Conservation (phyloP, 345 rosid species). For the Lepidium didymum region DNA sequence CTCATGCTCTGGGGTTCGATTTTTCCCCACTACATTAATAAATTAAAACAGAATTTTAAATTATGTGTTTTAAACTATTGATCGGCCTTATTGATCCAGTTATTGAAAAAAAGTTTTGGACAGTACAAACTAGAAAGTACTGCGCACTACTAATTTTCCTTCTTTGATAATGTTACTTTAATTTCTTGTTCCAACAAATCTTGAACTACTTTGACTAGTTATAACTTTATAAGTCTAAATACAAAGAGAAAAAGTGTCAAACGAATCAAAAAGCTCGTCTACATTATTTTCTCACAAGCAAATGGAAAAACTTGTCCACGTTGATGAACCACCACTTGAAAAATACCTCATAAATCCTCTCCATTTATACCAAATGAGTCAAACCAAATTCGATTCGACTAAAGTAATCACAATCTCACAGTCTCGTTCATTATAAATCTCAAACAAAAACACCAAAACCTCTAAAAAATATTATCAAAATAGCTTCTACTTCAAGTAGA, state of each 20-base stretch:
- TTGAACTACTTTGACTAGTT: conserved; percentile 10
- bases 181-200: too few relatives aligned
- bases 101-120: too few relatives aligned
- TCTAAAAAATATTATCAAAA: conserved; percentile 4
- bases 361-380: conserved; percentile 1
- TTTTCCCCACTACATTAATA: too few relatives aligned
- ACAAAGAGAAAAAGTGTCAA: not conserved
- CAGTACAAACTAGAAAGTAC: too few relatives aligned
- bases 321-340: conserved; percentile 33
- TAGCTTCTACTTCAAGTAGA: not conserved
- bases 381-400: conserved; percentile 20
- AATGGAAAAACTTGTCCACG: conserved; percentile 16
- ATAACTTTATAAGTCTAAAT: not conserved
- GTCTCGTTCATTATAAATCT: conserved; percentile 18
- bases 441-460: not conserved
- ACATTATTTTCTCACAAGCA: conserved; percentile 20
- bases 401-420: conserved; percentile 13
- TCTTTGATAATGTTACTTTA: too few relatives aligned
- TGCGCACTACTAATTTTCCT: too few relatives aligned
- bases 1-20: too few relatives aligned
- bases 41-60: too few relatives aligned
- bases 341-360: not conserved
- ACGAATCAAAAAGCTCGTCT: not conserved
- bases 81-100: too few relatives aligned
- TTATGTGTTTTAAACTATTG: too few relatives aligned